Conservation (phyloP, 1,139 yeast species). For the Meyerozyma athensensis region DNA sequence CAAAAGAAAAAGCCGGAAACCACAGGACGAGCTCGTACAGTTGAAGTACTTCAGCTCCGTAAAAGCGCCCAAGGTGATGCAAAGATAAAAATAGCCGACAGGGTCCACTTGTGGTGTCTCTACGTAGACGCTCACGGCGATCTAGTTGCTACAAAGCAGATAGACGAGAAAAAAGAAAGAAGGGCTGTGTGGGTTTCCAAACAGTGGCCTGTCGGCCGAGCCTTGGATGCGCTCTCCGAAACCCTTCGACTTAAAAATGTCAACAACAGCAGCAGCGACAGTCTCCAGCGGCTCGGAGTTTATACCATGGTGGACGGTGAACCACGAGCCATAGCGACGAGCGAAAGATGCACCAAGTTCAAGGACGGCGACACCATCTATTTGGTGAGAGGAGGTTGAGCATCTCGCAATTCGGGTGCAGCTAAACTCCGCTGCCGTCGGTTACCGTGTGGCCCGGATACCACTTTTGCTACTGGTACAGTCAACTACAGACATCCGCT, state of each 20-base stretch:
- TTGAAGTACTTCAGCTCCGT: conserved; percentile 32
- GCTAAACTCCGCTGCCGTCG: too few species aligned
- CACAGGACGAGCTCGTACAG: conserved; percentile 12
- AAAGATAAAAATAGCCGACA: conserved; percentile 47
- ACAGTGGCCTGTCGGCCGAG: conserved; percentile 74
- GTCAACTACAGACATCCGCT: too few species aligned
- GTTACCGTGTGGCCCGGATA: too few species aligned
- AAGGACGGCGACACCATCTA: conserved; percentile 49
- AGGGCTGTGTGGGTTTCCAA: conserved; percentile 51
- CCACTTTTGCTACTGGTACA: too few species aligned
- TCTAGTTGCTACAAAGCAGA: conserved; percentile 16
- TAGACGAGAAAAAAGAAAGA: conserved; percentile 25
- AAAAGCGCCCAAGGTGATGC: conserved; percentile 66
- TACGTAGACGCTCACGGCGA: conserved; percentile 35
- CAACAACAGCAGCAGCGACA: conserved; percentile 48
- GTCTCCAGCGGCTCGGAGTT: conserved; percentile 40
- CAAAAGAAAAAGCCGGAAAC: conserved; percentile 20
- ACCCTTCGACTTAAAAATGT: conserved; percentile 49
- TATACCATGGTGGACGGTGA: conserved; percentile 31
- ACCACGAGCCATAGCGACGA: conserved; percentile 24
- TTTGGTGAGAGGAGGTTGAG: conserved; percentile 47
- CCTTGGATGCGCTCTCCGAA: conserved; percentile 64
- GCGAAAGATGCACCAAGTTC: conserved; percentile 42
- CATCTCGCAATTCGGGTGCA: neutral
- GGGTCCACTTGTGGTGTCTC: conserved; percentile 60